Evolutionary conservation across 2,329 filamentous ascomycete species (phyloP), one percentile per base, ranked within the genome.

Genomic region (Diplodia seriata): DNA sequence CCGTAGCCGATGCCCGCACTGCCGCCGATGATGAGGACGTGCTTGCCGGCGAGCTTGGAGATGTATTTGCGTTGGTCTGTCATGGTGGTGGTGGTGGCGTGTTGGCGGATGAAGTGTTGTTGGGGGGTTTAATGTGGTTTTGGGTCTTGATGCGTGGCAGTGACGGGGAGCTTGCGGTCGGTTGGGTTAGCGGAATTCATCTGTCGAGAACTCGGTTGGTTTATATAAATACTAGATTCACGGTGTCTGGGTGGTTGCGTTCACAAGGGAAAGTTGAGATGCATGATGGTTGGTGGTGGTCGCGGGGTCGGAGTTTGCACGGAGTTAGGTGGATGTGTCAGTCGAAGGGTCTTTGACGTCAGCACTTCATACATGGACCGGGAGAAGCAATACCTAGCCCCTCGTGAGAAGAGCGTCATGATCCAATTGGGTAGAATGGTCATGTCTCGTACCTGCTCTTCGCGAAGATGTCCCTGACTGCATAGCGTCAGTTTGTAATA

Each of bases 21-120:
- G 50, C 87, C 89, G 54, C 89, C 89, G 56, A 91, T 82, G 73
- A 91, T 78, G 50, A 91, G 84, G 71, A 89, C 76, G 69, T 80
- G 81, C 33, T 77, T 74, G 70, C 74, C 76, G 12, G 76, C 70
- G 38, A 86, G 82, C 73, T 85, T 86, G 70, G 83, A 82, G 66
- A 76, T 77, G 72, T 82, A 83, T 71, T 82, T 82, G 66, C 71
- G 75, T 72, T 80, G 76, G 71, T 83, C 81, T 15, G 78, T 54
- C 79, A 80, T 81, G 56, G 50, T 65, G 55, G n/a, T 81, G 56
- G 50, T 65, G 55, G n/a, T 15, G 29, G 40, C 6, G 54, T 36
- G 53, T 9, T 49, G 26, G 29, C 38, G 31, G 61, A 38, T 29
- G 43, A 31, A 31, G 43, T 47, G 43, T 11, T 14, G 8, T 20